phyloP scores from a whole-genome alignment of 2,329 filamentous ascomycete genomes.

The Colletotrichum tropicale region DNA sequence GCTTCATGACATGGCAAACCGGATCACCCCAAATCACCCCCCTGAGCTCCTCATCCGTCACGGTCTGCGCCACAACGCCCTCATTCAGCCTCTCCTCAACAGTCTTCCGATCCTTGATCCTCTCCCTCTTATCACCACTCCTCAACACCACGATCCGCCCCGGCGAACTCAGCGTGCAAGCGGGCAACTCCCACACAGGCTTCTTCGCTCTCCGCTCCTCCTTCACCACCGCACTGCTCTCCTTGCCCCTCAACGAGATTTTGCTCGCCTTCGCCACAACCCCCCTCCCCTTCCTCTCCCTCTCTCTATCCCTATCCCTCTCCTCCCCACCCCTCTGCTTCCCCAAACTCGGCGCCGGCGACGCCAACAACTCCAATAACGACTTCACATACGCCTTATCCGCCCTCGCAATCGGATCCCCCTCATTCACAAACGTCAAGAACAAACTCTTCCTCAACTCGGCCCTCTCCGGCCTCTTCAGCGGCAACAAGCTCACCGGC shows the following conservation, averaged over 20 bases:
- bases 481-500: conserved; percentile 73
- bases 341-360: conserved; percentile 51
- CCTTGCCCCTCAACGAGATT: neutral
- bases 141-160: conserved; percentile 72
- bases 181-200: conserved; percentile 67
- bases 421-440: conserved; percentile 82
- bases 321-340: neutral
- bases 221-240: conserved; percentile 23
- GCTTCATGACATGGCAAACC: conserved; percentile 77
- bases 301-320: neutral
- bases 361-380: conserved; percentile 72
- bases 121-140: conserved; percentile 44
- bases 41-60: conserved; percentile 71
- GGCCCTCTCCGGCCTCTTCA: conserved; percentile 60
- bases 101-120: conserved; percentile 48
- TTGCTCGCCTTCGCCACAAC: neutral
- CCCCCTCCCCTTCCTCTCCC: conserved; percentile 16
- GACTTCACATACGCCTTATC: conserved; percentile 78
- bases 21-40: conserved; percentile 82
- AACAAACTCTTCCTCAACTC: conserved; percentile 72
- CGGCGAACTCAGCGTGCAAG: conserved; percentile 70
- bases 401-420: conserved; percentile 79
- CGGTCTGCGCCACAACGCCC: conserved; percentile 71
- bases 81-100: conserved; percentile 56
- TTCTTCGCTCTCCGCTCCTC: conserved; percentile 29